Evolutionary conservation across 441 rosid species (phyloP).

Genomic region (Gossypium gossypioides): DNA sequence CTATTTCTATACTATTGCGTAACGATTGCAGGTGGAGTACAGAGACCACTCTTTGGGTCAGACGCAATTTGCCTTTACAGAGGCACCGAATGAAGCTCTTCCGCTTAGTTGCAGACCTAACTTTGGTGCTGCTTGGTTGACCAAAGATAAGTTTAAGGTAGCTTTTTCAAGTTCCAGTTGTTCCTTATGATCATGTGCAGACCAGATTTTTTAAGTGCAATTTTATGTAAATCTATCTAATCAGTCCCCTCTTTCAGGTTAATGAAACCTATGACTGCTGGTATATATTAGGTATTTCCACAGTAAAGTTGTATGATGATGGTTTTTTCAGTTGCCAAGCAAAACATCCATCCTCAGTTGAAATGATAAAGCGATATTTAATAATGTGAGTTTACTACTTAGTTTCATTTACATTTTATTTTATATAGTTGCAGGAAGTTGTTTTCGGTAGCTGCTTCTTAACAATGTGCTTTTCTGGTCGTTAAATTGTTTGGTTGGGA

Average conservation of each 20-base stretch:
- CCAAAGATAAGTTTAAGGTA: slow-evolving; percentile 31
- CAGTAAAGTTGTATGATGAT: slow-evolving; percentile 56
- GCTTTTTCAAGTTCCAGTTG: slow-evolving; percentile 8
- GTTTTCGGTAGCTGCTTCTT: background rate
- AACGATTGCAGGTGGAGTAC: slow-evolving; percentile 56
- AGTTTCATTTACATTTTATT: background rate
- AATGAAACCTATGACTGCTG: slow-evolving; percentile 84
- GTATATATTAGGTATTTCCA: slow-evolving; percentile 52
- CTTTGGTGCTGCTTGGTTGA: slow-evolving; percentile 61
- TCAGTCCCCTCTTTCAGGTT: slow-evolving; percentile 34
- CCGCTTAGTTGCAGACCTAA: slow-evolving; percentile 74
- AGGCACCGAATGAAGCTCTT: slow-evolving; percentile 85
- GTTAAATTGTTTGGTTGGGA: background rate
- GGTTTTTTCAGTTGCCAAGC: slow-evolving; percentile 60
- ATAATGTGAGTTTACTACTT: slow-evolving; percentile 44
- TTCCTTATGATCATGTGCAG: background rate
- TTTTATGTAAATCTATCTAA: background rate
- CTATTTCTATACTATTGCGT: background rate
- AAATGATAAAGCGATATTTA: slow-evolving; percentile 41
- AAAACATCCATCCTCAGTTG: slow-evolving; percentile 42
- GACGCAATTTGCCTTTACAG: slow-evolving; percentile 50
- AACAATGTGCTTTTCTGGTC: background rate
- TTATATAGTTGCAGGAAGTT: background rate
- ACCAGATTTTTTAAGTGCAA: background rate
- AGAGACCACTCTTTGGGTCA: slow-evolving; percentile 58